These are phyloP conservation scores for Ceratocystis colombiana DNA, from an alignment of 2,329 filamentous ascomycete species.

Conservation along the genomic window DNA sequence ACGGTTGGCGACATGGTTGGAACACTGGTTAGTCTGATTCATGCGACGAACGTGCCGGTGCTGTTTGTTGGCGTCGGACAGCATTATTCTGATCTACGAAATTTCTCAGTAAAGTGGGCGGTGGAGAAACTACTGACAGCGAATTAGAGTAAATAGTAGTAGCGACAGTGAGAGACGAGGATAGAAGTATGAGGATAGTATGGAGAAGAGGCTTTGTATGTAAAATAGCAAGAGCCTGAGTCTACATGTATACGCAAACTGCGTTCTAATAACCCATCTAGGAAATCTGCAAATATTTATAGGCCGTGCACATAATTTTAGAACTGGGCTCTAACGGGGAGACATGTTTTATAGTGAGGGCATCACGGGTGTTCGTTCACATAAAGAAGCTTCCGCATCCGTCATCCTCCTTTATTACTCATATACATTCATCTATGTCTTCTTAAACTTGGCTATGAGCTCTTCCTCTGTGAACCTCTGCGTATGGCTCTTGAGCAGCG, in stretches of 20 bases:
- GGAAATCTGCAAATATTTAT: background rate
- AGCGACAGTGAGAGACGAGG: background rate
- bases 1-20: constrained; percentile 99
- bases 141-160: background rate
- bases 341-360: background rate
- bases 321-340: background rate
- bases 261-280: background rate
- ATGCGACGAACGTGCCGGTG: constrained; percentile 92
- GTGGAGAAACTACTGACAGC: constrained; percentile 50
- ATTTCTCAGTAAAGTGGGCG: constrained; percentile 60
- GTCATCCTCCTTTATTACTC: background rate
- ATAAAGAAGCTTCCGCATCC: background rate
- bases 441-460: constrained; percentile 46
- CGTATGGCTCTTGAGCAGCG: constrained; percentile 56
- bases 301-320: background rate
- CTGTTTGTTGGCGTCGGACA: constrained; percentile 74
- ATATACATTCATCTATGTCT: background rate
- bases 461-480: constrained; percentile 55
- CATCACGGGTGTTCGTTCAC: background rate
- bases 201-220: background rate
- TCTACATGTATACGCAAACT: too few species aligned
- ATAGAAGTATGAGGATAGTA: background rate
- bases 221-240: constrained; percentile 11
- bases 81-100: constrained; percentile 58
- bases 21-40: constrained; percentile 91